Percentiles rank a stretch among this genome's conserved stretches.
Evolutionary conservation across 2,329 filamentous ascomycete species (phyloP).

Genomic region (Xylariomycetidae sp.): DNA sequence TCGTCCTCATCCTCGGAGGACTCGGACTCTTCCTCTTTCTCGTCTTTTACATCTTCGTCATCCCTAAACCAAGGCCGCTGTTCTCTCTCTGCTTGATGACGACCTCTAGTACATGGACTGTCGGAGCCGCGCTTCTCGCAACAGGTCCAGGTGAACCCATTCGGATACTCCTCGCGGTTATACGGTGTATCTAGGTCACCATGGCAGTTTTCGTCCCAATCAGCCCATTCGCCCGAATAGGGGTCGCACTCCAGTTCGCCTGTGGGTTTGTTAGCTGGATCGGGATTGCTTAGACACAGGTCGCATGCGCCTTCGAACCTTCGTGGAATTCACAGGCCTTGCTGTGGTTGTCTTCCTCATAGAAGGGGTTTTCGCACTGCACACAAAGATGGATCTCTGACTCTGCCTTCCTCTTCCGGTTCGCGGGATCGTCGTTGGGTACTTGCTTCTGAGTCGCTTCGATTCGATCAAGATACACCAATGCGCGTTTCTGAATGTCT

Average conservation of each 20-base stretch:
- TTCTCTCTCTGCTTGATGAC: too few species aligned
- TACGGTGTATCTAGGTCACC: conserved; percentile 22
- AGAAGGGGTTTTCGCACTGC: conserved; percentile 10
- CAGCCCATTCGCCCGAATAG: conserved; percentile 20
- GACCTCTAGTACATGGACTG: too few species aligned
- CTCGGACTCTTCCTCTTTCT: too few species aligned
- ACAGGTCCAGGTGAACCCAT: neutral
- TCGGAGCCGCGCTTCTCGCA: neutral
- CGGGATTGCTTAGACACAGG: neutral
- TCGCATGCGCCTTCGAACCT: conserved; percentile 5
- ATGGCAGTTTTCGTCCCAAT: conserved; percentile 23
- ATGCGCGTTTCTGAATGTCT: too few species aligned
- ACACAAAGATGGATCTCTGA: conserved; percentile 8
- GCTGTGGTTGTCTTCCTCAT: conserved; percentile 8
- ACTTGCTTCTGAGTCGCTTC: too few species aligned
- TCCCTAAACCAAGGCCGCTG: too few species aligned
- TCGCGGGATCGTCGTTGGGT: neutral
- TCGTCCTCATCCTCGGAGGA: too few species aligned
- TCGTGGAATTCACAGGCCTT: conserved; percentile 8
- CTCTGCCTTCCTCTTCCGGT: conserved; percentile 8
- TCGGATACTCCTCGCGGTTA: neutral
- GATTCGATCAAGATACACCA: too few species aligned
- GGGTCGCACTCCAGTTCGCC: conserved; percentile 19
- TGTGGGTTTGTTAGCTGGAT: too few species aligned
- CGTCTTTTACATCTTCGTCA: too few species aligned